Evolutionary conservation across 345 rosid genomes (phyloP).

Genomic region (Camelina neglecta): DNA sequence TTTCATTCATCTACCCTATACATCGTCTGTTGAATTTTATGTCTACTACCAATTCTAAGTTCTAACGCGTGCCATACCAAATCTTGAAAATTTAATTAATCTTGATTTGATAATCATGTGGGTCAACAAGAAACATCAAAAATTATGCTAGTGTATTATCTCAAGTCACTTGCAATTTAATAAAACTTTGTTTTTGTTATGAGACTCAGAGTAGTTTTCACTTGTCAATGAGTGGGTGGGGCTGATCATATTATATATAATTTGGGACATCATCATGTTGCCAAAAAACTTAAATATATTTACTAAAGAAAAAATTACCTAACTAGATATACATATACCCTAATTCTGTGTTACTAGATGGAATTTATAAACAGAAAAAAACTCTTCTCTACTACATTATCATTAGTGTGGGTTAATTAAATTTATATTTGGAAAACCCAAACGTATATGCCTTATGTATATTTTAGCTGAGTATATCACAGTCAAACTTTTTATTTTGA

Average conservation of each 20-base stretch:
- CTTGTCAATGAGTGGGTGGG: slow-evolving; percentile 29
- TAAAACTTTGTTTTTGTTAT: slow-evolving; percentile 5
- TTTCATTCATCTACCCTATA: slow-evolving; percentile 17
- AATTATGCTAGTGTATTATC: neutral
- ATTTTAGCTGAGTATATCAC: neutral
- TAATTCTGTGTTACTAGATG: neutral
- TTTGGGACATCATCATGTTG: slow-evolving; percentile 4
- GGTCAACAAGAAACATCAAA: neutral
- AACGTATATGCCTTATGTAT: neutral
- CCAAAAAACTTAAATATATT: slow-evolving; percentile 7
- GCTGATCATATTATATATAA: neutral
- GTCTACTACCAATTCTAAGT: slow-evolving; percentile 24
- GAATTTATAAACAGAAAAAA: neutral
- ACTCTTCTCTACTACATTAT: neutral
- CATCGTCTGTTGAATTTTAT: neutral
- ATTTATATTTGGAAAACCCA: neutral
- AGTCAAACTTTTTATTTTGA: neutral
- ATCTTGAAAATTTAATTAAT: slow-evolving; percentile 1
- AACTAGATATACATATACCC: slow-evolving; percentile 10
- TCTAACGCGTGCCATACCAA: slow-evolving; percentile 33
- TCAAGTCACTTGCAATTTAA: neutral
- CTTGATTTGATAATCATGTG: neutral
- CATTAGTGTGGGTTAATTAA: neutral
- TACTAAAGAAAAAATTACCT: neutral
- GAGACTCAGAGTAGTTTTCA: slow-evolving; percentile 25